Evolutionary conservation across 106 monocot species (phyloP).

Genomic region (Dendrobium huoshanense): DNA sequence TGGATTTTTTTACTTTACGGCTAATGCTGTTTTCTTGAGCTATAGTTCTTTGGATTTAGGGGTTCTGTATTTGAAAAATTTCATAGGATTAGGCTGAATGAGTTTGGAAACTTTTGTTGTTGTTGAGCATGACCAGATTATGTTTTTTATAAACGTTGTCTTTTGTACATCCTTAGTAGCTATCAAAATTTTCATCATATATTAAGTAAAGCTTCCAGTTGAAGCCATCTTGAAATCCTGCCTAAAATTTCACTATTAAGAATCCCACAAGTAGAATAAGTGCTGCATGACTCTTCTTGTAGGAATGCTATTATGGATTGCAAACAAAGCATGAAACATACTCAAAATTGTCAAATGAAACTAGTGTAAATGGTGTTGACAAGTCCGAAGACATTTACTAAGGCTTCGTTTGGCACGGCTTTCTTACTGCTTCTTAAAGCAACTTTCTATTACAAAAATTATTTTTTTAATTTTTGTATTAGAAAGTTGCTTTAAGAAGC

Average conservation of each 20-base stretch:
- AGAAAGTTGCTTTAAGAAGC: no score
- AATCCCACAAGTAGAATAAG: no score
- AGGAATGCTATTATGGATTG: not conserved
- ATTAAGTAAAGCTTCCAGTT: no score
- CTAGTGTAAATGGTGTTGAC: not conserved
- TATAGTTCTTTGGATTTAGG: not conserved
- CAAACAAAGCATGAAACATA: not conserved
- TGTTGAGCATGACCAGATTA: not conserved
- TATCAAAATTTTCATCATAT: no score
- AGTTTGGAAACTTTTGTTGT: not conserved
- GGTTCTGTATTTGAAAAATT: not conserved
- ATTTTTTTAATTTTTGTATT: no score
- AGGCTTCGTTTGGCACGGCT: no score
- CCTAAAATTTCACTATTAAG: no score
- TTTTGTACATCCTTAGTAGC: not conserved
- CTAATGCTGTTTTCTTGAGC: not conserved
- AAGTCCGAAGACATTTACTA: not conserved
- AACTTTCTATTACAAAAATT: no score
- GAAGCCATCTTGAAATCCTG: no score
- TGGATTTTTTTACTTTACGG: not conserved
- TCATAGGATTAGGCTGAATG: not conserved
- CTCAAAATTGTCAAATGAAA: not conserved
- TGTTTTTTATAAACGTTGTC: not conserved
- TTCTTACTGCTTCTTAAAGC: no score
- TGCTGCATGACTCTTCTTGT: not conserved